A percentile compares a stretch with the other conserved stretches of the same genome.
Conservation (phyloP, 805 yeast species). For the Yarrowia deformans region DNA sequence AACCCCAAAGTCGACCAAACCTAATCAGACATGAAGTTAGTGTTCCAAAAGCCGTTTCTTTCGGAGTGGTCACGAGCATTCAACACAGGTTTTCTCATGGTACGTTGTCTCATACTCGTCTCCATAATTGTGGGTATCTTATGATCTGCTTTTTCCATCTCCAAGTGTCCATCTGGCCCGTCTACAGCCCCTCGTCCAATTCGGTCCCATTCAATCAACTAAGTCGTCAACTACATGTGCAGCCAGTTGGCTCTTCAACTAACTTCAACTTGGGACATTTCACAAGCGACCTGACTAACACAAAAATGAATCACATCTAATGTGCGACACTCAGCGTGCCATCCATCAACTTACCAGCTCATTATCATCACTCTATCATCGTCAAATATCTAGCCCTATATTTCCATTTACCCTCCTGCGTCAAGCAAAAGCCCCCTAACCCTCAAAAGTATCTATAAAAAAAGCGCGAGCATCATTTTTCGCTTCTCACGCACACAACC, state of each 20-base stretch:
- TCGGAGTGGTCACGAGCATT: background rate
- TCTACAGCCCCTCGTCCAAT: too few species aligned
- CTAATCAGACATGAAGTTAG: background rate
- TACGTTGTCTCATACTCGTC: too few species aligned
- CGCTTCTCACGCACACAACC: conserved; percentile 17
- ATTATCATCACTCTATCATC: too few species aligned
- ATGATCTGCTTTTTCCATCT: too few species aligned
- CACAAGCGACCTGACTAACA: background rate
- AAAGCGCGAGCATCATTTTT: background rate
- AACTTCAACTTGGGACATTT: background rate
- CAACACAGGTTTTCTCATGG: too few species aligned
- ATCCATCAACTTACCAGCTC: background rate
- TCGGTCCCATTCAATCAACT: background rate
- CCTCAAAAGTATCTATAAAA: conserved; percentile 12
- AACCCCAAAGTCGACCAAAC: background rate
- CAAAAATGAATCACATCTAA: background rate
- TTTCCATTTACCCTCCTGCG: conserved; percentile 34
- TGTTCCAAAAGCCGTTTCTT: background rate
- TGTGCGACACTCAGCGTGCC: background rate
- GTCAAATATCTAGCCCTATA: background rate
- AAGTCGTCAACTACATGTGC: background rate
- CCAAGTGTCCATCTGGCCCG: too few species aligned
- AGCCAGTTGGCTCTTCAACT: background rate
- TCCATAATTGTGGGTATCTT: too few species aligned
- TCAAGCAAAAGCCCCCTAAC: background rate